Percentiles rank a stretch among this genome's conserved stretches.
Conservation (phyloP, 1,284 basidiomycete species). For the Cryptococcus sp. region DNA sequence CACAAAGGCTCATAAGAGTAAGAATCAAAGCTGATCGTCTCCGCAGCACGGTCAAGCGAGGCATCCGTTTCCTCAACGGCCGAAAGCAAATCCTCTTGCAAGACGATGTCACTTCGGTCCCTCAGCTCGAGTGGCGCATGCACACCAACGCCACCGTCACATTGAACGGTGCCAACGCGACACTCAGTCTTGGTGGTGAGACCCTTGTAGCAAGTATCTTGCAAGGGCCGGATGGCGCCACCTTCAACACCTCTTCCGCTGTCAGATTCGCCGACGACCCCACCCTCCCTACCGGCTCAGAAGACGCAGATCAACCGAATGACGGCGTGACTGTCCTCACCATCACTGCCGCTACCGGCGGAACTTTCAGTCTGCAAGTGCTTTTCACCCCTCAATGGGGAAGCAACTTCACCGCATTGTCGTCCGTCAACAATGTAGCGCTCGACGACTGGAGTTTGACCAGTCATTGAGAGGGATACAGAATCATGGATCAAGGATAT, state of each 20-base stretch:
- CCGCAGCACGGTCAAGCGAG: slow-evolving; percentile 64
- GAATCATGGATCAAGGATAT: neutral
- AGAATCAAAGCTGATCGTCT: slow-evolving; percentile 5
- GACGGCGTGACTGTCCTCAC: slow-evolving; percentile 75
- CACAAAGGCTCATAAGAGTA: too few species aligned
- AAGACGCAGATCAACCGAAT: slow-evolving; percentile 68
- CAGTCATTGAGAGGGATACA: slow-evolving; percentile 63
- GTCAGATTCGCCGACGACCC: slow-evolving; percentile 65
- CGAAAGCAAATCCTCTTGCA: slow-evolving; percentile 89
- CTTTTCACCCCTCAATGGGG: slow-evolving; percentile 83
- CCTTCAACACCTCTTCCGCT: slow-evolving; percentile 41
- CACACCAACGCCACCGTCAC: slow-evolving; percentile 72
- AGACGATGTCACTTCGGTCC: slow-evolving; percentile 69
- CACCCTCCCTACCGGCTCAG: slow-evolving; percentile 59
- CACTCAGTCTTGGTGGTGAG: slow-evolving; percentile 65
- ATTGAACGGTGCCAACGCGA: slow-evolving; percentile 60
- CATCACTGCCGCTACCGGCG: slow-evolving; percentile 67
- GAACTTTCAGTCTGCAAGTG: slow-evolving; percentile 72
- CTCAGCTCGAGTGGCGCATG: slow-evolving; percentile 81
- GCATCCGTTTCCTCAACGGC: slow-evolving; percentile 81
- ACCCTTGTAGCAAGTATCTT: slow-evolving; percentile 61
- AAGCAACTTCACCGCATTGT: slow-evolving; percentile 60
- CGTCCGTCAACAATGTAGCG: slow-evolving; percentile 67
- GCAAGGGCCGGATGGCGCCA: slow-evolving; percentile 51
- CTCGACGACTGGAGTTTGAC: slow-evolving; percentile 70